Conservation (phyloP, 2,329 filamentous ascomycete species). For the Clonostachys solani region DNA sequence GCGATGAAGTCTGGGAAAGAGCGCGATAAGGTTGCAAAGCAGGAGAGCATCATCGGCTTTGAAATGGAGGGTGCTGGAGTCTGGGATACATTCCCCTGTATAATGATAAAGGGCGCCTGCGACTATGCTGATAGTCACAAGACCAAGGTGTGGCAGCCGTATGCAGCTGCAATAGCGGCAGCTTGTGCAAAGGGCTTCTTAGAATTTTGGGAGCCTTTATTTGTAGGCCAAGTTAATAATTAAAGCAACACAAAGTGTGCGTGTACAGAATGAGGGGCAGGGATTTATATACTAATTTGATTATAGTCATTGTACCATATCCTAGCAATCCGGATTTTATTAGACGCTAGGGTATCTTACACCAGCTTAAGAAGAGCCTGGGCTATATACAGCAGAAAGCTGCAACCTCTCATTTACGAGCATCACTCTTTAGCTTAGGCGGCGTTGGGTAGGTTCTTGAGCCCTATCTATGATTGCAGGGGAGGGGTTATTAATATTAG, state of each 20-base stretch:
- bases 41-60: conserved; percentile 8
- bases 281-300: too few relatives aligned
- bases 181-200: conserved; percentile 10
- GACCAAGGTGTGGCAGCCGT: conserved; percentile 25
- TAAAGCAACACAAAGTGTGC: too few relatives aligned
- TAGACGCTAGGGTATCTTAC: too few relatives aligned
- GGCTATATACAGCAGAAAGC: too few relatives aligned
- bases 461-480: not conserved
- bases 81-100: conserved; percentile 22
- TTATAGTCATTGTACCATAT: too few relatives aligned
- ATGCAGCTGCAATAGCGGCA: conserved; percentile 30
- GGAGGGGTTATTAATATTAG: not conserved
- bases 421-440: too few relatives aligned
- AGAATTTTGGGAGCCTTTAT: not conserved
- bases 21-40: conserved; percentile 21
- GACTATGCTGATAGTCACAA: conserved; percentile 19
- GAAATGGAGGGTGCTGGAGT: conserved; percentile 26
- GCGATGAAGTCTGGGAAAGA: conserved; percentile 28
- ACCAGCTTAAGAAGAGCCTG: too few relatives aligned
- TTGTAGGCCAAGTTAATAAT: too few relatives aligned
- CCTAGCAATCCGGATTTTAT: too few relatives aligned
- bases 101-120: conserved; percentile 31
- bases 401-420: too few relatives aligned
- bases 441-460: too few relatives aligned
- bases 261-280: too few relatives aligned